Conservation (phyloP, 495 filamentous ascomycete genomes). For the Bombardia bombarda region DNA sequence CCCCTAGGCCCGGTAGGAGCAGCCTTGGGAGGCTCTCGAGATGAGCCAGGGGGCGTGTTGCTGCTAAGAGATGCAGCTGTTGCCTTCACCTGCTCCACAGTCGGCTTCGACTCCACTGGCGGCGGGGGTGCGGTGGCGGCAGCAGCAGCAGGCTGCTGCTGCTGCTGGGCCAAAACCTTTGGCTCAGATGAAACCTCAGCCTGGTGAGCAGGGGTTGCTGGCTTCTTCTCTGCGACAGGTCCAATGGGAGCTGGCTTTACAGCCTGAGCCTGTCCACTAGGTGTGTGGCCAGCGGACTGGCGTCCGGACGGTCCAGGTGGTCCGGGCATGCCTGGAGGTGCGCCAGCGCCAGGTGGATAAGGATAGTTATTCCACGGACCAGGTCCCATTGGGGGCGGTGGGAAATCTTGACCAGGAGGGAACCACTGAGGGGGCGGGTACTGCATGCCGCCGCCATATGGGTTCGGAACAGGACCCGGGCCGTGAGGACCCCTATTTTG, state of each 20-base stretch:
- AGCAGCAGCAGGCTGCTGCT: constrained; percentile 19
- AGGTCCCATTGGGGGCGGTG: constrained; percentile 48
- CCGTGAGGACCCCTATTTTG: constrained; percentile 15
- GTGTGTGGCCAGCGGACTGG: constrained; percentile 26
- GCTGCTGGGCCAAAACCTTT: constrained; percentile 30
- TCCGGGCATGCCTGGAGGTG: constrained; percentile 27
- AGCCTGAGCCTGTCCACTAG: constrained; percentile 25
- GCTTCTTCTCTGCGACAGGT: constrained; percentile 41
- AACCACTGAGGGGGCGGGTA: constrained; percentile 69
- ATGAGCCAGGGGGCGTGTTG: constrained; percentile 24
- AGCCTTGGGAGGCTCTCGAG: constrained; percentile 30
- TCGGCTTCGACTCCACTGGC: constrained; percentile 62
- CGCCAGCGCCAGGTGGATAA: constrained; percentile 42
- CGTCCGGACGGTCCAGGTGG: constrained; percentile 18
- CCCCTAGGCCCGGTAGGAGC: constrained; percentile 57
- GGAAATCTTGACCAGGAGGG: constrained; percentile 75
- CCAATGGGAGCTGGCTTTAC: constrained; percentile 48
- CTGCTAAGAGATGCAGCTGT: constrained; percentile 33
- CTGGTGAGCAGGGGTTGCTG: constrained; percentile 23
- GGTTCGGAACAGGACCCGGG: constrained; percentile 28
- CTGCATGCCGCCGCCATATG: constrained; percentile 35
- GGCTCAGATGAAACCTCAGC: constrained; percentile 29
- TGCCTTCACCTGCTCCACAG: constrained; percentile 45
- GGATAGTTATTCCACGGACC: constrained; percentile 49
- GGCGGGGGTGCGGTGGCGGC: constrained; percentile 48